A percentile compares a stretch with the other conserved stretches of the same genome.
These are phyloP conservation scores for Mucor velutinosus DNA, from an alignment of 371 early-diverging fungal genomes.

Conservation along the genomic window DNA sequence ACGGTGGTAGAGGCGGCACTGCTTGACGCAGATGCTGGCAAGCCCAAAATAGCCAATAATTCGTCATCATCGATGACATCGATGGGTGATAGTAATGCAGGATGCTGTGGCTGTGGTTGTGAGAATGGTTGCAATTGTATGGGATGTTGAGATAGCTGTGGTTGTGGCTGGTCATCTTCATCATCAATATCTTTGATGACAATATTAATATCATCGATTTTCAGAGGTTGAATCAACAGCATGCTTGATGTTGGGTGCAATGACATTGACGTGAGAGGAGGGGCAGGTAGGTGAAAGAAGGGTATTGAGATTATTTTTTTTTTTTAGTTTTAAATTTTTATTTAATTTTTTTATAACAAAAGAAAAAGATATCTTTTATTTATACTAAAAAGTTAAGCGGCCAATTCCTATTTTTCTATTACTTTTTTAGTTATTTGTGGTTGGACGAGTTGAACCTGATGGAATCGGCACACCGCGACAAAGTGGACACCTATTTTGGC, in stretches of 20 bases:
- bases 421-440: neutral
- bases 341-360: neutral
- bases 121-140: neutral
- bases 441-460: neutral
- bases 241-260: neutral
- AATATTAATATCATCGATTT: conserved; percentile 1
- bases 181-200: conserved; percentile 1
- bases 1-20: conserved; percentile 1
- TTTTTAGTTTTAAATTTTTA: neutral
- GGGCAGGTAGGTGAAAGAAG: neutral
- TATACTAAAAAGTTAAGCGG: neutral
- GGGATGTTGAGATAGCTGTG: neutral
- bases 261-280: neutral
- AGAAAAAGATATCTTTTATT: neutral
- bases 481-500: conserved; percentile 30
- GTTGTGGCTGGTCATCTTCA: neutral
- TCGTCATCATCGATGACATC: conserved; percentile 19
- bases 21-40: neutral
- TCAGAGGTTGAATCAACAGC: conserved; percentile 4
- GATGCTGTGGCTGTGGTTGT: neutral
- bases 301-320: neutral
- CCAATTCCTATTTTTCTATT: neutral
- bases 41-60: conserved; percentile 19
- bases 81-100: conserved; percentile 4
- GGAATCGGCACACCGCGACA: conserved; percentile 28